Evolutionary conservation across 176 grass and related monocot genomes (phyloP).

Genomic region (Tuctoria greenei): DNA sequence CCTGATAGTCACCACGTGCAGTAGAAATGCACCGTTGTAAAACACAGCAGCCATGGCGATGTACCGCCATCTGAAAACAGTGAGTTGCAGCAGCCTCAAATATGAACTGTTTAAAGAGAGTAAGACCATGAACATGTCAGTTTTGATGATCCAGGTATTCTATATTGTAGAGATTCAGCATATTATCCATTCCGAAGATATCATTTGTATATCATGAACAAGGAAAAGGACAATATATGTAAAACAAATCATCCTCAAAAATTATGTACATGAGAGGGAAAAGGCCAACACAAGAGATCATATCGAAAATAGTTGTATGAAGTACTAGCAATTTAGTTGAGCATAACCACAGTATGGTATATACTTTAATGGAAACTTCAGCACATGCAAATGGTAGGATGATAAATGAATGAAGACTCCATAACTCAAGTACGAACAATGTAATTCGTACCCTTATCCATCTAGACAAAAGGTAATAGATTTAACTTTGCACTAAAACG

Average conservation of each 20-base stretch:
- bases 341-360: background rate
- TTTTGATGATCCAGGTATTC: background rate
- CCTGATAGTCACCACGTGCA: slow-evolving; percentile 52
- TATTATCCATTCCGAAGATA: background rate
- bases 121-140: background rate
- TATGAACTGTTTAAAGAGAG: slow-evolving; percentile 59
- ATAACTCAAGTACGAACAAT: background rate
- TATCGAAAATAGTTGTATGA: background rate
- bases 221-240: background rate
- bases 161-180: background rate
- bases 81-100: slow-evolving; percentile 68
- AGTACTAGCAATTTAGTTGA: slow-evolving; percentile 11
- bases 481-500: slow-evolving; percentile 3
- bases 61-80: slow-evolving; percentile 70
- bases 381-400: no score
- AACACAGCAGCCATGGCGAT: slow-evolving; percentile 86
- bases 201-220: background rate
- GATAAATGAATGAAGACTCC: background rate
- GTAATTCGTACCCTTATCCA: background rate
- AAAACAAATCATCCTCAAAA: background rate
- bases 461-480: background rate
- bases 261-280: background rate
- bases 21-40: slow-evolving; percentile 74
- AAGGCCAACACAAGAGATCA: background rate
- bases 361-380: background rate